Evolutionary conservation across 2,329 filamentous ascomycete species (phyloP), one percentile per base, ranked within the genome.

Genomic region (Aspergillus felis): DNA sequence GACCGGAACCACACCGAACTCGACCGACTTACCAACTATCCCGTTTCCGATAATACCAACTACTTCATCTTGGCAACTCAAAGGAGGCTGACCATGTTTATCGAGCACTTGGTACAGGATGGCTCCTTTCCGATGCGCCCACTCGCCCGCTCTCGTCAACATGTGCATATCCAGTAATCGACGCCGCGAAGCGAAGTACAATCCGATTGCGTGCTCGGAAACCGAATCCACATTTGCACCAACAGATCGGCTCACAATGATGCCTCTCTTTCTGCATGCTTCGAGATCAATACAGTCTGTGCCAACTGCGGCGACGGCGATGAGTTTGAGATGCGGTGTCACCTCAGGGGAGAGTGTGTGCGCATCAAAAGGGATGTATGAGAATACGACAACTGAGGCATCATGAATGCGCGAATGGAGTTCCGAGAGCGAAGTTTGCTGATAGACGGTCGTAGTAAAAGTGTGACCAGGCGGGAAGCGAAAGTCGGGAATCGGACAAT

Each of bases 31-130:
- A 69, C 80, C 80, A 35, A 82, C 67, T 17, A 72, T 71, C 1
- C 81, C 81, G 65, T 82, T 81, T 1, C 81, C 80, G 53, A 83
- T 68, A 55, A 83, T 73, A 1, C 78, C 80, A 60, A 81, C 64
- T 3, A 76, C 73, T 67, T 83, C 81, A 56, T 82, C 79, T 22
- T 70, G 66, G 64, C 76, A 79, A 1, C 76, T 79, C 61, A 80
- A 61, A 46, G 79, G 78, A 25, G 76, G 74, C 28, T 64, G 63
- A 9, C 62, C 74, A 12, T 68, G 60, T 27, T 54, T 62, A 28
- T 62, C 66, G 50, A 63, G 57, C 41, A 54, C 65, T 41, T 66
- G 60, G 57, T 56, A 66, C 58, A 76, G 72, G 59, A 78, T 58
- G 35, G 68, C 72, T n/a, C 71, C 71, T 57, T 69, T 71, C 49